Percentiles rank a stretch among this genome's conserved stretches.
phyloP scores from a whole-genome alignment of 2,329 filamentous ascomycete species.

The Tolypocladium endophyticum region DNA sequence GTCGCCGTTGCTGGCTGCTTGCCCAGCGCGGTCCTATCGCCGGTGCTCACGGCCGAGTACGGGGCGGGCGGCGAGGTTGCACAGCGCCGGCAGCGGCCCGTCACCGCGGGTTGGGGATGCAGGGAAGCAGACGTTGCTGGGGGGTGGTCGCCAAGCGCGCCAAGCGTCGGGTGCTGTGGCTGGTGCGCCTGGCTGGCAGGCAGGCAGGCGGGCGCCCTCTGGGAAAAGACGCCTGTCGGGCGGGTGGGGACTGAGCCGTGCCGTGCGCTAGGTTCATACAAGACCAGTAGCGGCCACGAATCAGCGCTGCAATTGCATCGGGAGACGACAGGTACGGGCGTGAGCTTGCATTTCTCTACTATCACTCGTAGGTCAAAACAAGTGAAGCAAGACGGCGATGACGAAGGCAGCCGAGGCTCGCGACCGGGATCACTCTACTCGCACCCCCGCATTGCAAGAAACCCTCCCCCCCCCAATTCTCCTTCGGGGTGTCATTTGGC shows the following conservation, averaged over 20 bases:
- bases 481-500: neutral
- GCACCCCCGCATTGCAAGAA: neutral
- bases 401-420: neutral
- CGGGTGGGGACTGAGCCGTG: neutral
- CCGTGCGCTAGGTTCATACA: neutral
- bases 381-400: too few species aligned
- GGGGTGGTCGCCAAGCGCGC: neutral
- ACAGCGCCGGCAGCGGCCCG: conserved; percentile 8
- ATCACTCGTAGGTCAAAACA: too few species aligned
- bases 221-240: neutral
- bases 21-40: neutral
- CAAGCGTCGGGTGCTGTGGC: neutral
- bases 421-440: neutral
- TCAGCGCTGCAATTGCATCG: neutral
- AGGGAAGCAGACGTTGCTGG: neutral
- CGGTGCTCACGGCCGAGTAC: neutral
- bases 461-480: neutral
- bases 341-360: neutral
- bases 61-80: conserved; percentile 1
- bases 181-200: neutral
- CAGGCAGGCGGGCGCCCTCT: neutral
- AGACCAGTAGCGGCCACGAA: neutral
- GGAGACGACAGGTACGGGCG: neutral
- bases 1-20: neutral
- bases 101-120: neutral